Evolutionary conservation across 2,329 filamentous ascomycete species (phyloP).

Genomic region (Diplocarpon mali): DNA sequence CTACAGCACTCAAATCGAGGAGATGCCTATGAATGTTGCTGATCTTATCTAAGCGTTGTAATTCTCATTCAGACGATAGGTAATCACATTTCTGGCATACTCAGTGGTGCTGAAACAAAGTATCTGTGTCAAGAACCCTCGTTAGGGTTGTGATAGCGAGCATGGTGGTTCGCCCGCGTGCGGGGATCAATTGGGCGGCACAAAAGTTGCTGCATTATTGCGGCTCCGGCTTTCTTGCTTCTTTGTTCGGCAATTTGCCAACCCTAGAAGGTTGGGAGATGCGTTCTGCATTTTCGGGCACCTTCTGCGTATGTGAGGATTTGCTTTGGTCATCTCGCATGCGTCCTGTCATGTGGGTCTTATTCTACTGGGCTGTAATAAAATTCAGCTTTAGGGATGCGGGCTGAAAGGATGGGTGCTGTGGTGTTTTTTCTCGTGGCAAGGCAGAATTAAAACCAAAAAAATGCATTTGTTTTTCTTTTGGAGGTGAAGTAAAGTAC

Average conservation of each 20-base stretch:
- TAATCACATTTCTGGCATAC: constrained; percentile 25
- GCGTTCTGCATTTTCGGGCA: constrained; percentile 22
- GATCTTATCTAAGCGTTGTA: constrained; percentile 53
- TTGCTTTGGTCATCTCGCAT: constrained; percentile 19
- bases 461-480: background rate
- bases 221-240: constrained; percentile 22
- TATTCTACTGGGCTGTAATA: constrained; percentile 15
- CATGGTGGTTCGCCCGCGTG: constrained; percentile 28
- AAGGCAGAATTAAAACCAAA: constrained; percentile 20
- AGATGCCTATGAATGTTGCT: constrained; percentile 96
- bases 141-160: constrained; percentile 27
- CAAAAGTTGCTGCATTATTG: constrained; percentile 26
- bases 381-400: constrained; percentile 12
- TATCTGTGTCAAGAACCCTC: constrained; percentile 18
- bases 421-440: constrained; percentile 20
- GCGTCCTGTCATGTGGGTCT: constrained; percentile 19
- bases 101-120: constrained; percentile 13
- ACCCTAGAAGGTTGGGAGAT: constrained; percentile 26
- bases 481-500: constrained; percentile 3
- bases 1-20: constrained; percentile 99
- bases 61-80: constrained; percentile 15
- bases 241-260: constrained; percentile 20
- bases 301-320: constrained; percentile 25
- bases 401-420: constrained; percentile 15
- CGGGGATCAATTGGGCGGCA: constrained; percentile 25